These are phyloP conservation scores for Colletotrichum spinosum DNA, from an alignment of 2,329 filamentous ascomycete genomes.

Conservation along the genomic window DNA sequence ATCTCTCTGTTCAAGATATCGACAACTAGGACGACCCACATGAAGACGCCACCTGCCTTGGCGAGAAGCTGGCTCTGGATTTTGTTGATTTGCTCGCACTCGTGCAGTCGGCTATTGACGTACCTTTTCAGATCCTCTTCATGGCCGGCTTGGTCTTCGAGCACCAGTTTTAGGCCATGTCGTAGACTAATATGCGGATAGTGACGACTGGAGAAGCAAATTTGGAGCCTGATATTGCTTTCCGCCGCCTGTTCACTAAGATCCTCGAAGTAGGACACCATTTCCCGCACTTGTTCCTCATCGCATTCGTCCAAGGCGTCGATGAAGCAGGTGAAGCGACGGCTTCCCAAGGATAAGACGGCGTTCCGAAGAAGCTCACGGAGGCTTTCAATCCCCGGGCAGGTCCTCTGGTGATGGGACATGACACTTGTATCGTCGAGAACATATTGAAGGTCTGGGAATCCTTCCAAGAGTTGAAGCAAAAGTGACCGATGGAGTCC, in stretches of 20 bases:
- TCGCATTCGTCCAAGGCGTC: conserved; percentile 31
- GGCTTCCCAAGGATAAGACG: conserved; percentile 31
- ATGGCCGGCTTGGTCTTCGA: conserved; percentile 42
- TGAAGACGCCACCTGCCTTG: conserved; percentile 50
- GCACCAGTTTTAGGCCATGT: conserved; percentile 41
- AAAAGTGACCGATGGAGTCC: conserved; percentile 66
- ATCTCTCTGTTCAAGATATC: conserved; percentile 52
- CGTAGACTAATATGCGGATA: conserved; percentile 39
- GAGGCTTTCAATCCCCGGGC: conserved; percentile 38
- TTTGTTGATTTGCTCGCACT: neutral
- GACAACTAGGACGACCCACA: conserved; percentile 57
- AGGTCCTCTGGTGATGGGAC: conserved; percentile 30
- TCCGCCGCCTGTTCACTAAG: neutral
- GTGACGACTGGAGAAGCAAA: conserved; percentile 28
- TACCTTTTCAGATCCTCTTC: conserved; percentile 44
- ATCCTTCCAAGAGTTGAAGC: conserved; percentile 54
- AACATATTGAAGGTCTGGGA: conserved; percentile 37
- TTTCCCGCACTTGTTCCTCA: conserved; percentile 9
- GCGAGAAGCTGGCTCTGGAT: conserved; percentile 1
- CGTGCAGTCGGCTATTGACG: conserved; percentile 41
- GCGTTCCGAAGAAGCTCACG: conserved; percentile 41
- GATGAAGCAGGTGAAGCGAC: conserved; percentile 21
- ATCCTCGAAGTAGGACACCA: conserved; percentile 5
- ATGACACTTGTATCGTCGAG: conserved; percentile 4
- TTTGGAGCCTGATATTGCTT: conserved; percentile 38